These are phyloP conservation scores for Trichodelitschia bisporula DNA, from an alignment of 495 filamentous ascomycete genomes.

Conservation along the genomic window DNA sequence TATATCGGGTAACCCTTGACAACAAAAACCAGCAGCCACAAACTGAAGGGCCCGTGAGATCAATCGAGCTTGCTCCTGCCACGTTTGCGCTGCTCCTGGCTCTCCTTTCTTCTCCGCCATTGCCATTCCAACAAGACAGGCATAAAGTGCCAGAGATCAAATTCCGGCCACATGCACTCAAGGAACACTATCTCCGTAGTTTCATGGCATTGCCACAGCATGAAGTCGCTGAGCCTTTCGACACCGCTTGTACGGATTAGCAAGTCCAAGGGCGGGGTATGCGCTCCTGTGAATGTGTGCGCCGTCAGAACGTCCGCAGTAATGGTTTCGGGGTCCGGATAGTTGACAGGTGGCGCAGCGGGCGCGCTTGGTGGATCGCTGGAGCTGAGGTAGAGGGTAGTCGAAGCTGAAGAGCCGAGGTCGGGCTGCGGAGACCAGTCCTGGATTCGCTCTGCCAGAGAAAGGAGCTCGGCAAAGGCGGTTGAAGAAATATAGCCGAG, in stretches of 20 bases:
- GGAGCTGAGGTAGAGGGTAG: too few relatives aligned
- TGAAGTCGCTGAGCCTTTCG: slow-evolving; percentile 78
- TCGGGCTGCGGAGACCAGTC: too few relatives aligned
- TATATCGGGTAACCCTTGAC: too few relatives aligned
- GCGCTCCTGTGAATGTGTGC: slow-evolving; percentile 63
- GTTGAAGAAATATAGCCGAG: too few relatives aligned
- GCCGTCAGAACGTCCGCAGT: slow-evolving; percentile 49
- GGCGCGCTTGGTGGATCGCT: too few relatives aligned
- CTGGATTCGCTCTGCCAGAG: too few relatives aligned
- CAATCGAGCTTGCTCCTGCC: too few relatives aligned
- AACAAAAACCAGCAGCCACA: too few relatives aligned
- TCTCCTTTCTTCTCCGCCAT: slow-evolving; percentile 32
- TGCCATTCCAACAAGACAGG: slow-evolving; percentile 89
- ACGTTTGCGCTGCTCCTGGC: slow-evolving; percentile 4
- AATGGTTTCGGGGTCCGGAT: slow-evolving; percentile 63
- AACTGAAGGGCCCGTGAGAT: too few relatives aligned
- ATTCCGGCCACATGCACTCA: slow-evolving; percentile 86
- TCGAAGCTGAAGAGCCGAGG: too few relatives aligned
- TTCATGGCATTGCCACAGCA: slow-evolving; percentile 95
- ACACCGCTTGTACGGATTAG: slow-evolving; percentile 81
- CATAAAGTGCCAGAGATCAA: slow-evolving; percentile 82
- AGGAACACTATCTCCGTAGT: slow-evolving; percentile 80
- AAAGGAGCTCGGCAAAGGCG: too few relatives aligned
- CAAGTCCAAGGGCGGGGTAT: slow-evolving; percentile 72
- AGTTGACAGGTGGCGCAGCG: too few relatives aligned